These are phyloP conservation scores for Parietichytrium sp. DNA, from an alignment of 108 stramenopile species.

Conservation along the genomic window DNA sequence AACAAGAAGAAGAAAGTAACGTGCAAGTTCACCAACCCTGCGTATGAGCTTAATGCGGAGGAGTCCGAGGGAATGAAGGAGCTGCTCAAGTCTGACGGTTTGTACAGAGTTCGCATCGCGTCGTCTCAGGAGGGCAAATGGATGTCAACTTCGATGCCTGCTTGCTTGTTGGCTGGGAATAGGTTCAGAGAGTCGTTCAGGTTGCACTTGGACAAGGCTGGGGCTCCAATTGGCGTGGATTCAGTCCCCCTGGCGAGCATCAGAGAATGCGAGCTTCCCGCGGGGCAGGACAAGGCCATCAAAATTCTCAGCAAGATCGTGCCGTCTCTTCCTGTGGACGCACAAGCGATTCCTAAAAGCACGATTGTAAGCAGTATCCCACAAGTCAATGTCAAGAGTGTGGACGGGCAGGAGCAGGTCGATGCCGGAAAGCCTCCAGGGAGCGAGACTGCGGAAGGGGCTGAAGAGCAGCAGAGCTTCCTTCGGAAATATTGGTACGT, in stretches of 20 bases:
- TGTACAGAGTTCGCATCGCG: slow-evolving; percentile 11
- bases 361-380: no score
- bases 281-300: neutral
- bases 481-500: slow-evolving; percentile 33
- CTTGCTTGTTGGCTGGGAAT: neutral
- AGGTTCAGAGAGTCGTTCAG: slow-evolving; percentile 6
- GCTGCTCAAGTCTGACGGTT: neutral
- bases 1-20: slow-evolving; percentile 26
- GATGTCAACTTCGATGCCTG: slow-evolving; percentile 25
- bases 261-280: neutral
- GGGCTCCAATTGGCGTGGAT: neutral
- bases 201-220: slow-evolving; percentile 35
- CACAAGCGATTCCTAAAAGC: neutral
- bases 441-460: neutral
- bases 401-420: neutral
- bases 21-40: neutral
- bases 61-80: slow-evolving; percentile 1
- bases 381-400: neutral
- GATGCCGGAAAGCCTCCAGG: no score
- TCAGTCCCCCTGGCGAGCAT: neutral
- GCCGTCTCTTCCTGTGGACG: slow-evolving; percentile 6
- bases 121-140: neutral
- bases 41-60: neutral
- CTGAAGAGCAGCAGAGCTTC: slow-evolving; percentile 9
- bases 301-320: neutral